Evolutionary conservation across 2,329 filamentous ascomycete species (phyloP).

Genomic region (Ustilaginoidea virens): DNA sequence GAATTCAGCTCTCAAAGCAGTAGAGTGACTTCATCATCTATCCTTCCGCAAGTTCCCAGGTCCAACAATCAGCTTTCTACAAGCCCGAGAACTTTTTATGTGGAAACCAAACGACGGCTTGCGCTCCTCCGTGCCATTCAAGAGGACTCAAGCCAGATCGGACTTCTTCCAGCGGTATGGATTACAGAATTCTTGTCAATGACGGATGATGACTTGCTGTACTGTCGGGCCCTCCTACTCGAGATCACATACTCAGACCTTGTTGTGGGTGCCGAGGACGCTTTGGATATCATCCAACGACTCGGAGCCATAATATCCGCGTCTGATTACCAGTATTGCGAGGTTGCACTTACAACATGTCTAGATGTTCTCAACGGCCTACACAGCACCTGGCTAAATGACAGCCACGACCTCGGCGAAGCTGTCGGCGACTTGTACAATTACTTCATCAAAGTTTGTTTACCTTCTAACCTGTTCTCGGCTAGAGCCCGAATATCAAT

Average conservation of each 20-base stretch:
- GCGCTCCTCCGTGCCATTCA: constrained; percentile 27
- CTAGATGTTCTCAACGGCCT: constrained; percentile 53
- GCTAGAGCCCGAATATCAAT: constrained; percentile 51
- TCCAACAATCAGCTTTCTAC: constrained; percentile 25
- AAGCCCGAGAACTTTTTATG: constrained; percentile 30
- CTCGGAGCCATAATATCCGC: constrained; percentile 35
- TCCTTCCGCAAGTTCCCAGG: constrained; percentile 27
- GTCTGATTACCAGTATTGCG: constrained; percentile 54
- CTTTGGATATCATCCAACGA: constrained; percentile 30
- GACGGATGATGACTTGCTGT: constrained; percentile 36
- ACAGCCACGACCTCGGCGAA: constrained; percentile 43
- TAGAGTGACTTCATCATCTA: constrained; percentile 22
- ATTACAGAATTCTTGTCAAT: constrained; percentile 33
- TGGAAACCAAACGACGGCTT: constrained; percentile 30
- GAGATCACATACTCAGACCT: constrained; percentile 41
- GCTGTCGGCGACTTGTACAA: constrained; percentile 62
- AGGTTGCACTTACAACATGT: constrained; percentile 52
- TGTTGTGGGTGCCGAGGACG: constrained; percentile 29
- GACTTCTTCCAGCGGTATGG: constrained; percentile 33
- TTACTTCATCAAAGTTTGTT: constrained; percentile 53
- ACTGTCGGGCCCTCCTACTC: constrained; percentile 30
- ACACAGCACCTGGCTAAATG: constrained; percentile 45
- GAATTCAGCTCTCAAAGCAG: constrained; percentile 47
- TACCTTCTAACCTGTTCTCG: constrained; percentile 57
- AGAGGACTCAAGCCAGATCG: constrained; percentile 28